A percentile compares a stretch with the other conserved stretches of the same genome.
phyloP scores from a whole-genome alignment of 148 eudicot genomes.

The Suaeda aralocaspica region DNA sequence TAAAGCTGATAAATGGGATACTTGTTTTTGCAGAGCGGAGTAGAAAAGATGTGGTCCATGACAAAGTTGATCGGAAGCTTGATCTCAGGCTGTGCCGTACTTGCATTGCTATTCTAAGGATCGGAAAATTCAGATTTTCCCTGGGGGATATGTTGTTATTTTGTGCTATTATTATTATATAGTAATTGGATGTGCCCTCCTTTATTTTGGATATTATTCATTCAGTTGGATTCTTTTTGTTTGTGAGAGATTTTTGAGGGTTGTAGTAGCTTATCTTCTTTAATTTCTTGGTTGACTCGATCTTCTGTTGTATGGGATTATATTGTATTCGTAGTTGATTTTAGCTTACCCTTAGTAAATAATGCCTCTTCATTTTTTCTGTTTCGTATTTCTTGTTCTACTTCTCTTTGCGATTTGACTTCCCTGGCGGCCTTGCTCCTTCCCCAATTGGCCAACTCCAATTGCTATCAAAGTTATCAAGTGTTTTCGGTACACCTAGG shows the following conservation, averaged over 20 bases:
- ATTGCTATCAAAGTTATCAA: too few relatives aligned
- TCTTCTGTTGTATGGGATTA: conserved; percentile 18
- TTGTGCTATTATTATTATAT: conserved; percentile 11
- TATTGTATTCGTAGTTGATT: conserved; percentile 22
- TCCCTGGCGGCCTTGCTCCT: too few relatives aligned
- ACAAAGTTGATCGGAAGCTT: conserved; percentile 25
- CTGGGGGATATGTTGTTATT: background rate
- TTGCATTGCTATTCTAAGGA: conserved; percentile 21
- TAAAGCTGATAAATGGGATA: background rate
- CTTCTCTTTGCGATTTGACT: too few relatives aligned
- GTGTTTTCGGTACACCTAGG: too few relatives aligned
- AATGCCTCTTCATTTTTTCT: background rate
- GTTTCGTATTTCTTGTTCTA: too few relatives aligned
- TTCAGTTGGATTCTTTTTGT: conserved; percentile 27
- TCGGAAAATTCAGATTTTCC: background rate
- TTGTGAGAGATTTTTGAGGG: conserved; percentile 21
- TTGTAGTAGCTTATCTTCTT: conserved; percentile 3
- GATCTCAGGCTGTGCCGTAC: conserved; percentile 17
- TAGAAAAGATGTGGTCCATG: conserved; percentile 18
- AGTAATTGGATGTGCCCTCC: conserved; percentile 18
- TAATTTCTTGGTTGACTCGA: background rate
- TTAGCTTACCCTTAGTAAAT: conserved; percentile 17
- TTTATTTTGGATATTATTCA: conserved; percentile 29
- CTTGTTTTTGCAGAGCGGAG: conserved; percentile 29
- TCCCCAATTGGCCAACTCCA: too few relatives aligned